Evolutionary conservation across 1,284 basidiomycete species (phyloP), one percentile per base, ranked within the genome.

Genomic region (Golubevia sp.): DNA sequence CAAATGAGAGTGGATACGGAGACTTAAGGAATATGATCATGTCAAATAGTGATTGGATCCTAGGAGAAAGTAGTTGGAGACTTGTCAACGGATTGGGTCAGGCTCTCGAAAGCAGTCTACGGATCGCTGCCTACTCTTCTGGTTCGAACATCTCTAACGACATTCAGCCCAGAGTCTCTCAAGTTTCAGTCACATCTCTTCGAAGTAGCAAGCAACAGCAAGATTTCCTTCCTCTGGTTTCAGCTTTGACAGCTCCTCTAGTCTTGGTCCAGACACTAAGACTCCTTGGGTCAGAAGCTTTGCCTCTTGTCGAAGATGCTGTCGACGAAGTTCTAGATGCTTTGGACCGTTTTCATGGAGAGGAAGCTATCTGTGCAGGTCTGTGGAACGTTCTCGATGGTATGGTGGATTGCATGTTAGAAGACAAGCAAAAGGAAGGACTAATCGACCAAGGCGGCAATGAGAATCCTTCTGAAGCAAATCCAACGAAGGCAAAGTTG

Each of bases 311-410:
- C 2, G 73, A 83, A 48, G 80, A 83, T 62, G 75, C 79, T 18
- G 69, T 83, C 18, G 80, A 83, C 55, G 80, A 83, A 61, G 68
- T 83, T 4, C 54, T 83, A 1, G 74, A 82, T 48, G 79, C 79
- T 0, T 54, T 83, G 15, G 80, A 83, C 59, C 66, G 75, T 1
- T 82, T 77, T 52, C 79, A 83, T 55, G 66, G 66, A 6, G 67
- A 78, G 55, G 53, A 67, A 11, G 63, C 66, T 2, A 65, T 82
- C 4, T 71, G 68, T 49, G 70, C 72, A 48, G 74, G 74, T 0
- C 55, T 83, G 49, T 53, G 80, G 1, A 70, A 64, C 1, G 79
- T 83, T 21, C 63, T 83, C 6, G 76, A 72, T 13, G 63, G 66
- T 18, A 54, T 79, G 13, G 30, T 82, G 2, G 71, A 74, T 50